These are phyloP conservation scores for Populus tremula DNA, from an alignment of 345 rosid genomes.

Conservation along the genomic window DNA sequence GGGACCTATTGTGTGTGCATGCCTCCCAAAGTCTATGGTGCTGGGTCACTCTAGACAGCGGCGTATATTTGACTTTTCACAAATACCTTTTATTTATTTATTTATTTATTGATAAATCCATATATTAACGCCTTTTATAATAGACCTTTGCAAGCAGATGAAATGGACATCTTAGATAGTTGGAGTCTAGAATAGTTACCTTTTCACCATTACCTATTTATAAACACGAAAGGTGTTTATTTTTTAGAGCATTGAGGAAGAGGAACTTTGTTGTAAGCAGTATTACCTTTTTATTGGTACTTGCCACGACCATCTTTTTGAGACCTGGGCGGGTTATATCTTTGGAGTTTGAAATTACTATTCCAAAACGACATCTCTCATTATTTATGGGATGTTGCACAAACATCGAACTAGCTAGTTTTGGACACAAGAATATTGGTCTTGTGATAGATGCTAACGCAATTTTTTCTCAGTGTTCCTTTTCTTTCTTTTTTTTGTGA, in stretches of 20 bases:
- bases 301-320: constrained; percentile 39
- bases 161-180: not conserved
- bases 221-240: constrained; percentile 1
- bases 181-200: too few relatives aligned
- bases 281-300: constrained; percentile 39
- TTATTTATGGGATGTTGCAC: constrained; percentile 13
- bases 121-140: not conserved
- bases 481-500: too few relatives aligned
- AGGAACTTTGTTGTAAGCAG: constrained; percentile 25
- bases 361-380: not conserved
- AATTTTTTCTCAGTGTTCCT: too few relatives aligned
- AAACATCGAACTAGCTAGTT: too few relatives aligned
- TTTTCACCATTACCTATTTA: too few relatives aligned
- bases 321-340: constrained; percentile 17
- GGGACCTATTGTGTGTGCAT: not conserved
- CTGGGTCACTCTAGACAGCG: not conserved
- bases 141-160: not conserved
- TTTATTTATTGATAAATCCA: too few relatives aligned
- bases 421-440: too few relatives aligned
- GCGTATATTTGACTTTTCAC: too few relatives aligned
- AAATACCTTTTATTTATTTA: too few relatives aligned
- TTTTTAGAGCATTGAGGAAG: not conserved
- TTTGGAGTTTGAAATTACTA: constrained; percentile 22
- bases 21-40: not conserved
- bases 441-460: too few relatives aligned